These are phyloP conservation scores for Lipomyces yamadae DNA, from an alignment of 805 yeast species.

Conservation along the genomic window DNA sequence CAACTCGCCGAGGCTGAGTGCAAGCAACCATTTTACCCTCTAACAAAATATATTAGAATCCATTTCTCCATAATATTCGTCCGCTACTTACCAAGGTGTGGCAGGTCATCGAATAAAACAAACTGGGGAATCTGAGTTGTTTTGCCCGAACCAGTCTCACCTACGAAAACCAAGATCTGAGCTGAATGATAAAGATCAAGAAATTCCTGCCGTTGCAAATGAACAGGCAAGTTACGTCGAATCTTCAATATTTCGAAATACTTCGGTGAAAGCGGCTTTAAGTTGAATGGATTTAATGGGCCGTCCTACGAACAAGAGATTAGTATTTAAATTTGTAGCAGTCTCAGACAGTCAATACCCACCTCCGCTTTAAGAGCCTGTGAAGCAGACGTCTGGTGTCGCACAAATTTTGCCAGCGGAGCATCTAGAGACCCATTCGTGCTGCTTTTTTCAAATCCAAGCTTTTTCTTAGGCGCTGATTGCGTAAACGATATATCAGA, in stretches of 20 bases:
- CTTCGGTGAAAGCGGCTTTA: constrained; percentile 60
- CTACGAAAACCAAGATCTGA: constrained; percentile 97
- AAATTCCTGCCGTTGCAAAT: constrained; percentile 89
- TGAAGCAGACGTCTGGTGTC: constrained; percentile 46
- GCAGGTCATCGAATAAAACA: constrained; percentile 89
- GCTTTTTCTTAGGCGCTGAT: constrained; percentile 1
- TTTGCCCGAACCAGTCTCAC: constrained; percentile 99
- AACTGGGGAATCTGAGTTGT: constrained; percentile 98
- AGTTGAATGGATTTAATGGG: constrained; percentile 78
- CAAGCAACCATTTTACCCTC: constrained; percentile 86
- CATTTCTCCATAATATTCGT: not conserved
- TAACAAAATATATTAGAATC: not conserved
- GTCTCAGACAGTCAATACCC: constrained; percentile 39
- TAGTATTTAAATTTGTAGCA: constrained; percentile 42
- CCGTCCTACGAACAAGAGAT: constrained; percentile 47
- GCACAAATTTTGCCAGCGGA: constrained; percentile 26
- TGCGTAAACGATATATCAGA: not conserved
- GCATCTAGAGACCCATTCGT: constrained; percentile 4
- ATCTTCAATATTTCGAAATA: constrained; percentile 78
- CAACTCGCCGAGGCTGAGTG: constrained; percentile 96
- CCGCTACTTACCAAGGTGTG: constrained; percentile 58
- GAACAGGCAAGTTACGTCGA: constrained; percentile 90
- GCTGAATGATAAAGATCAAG: constrained; percentile 79
- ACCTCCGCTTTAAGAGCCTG: constrained; percentile 46
- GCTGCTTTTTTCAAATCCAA: constrained; percentile 2